These are phyloP conservation scores for Ogataea paradorogensis DNA, from an alignment of 805 yeast species.

Conservation along the genomic window DNA sequence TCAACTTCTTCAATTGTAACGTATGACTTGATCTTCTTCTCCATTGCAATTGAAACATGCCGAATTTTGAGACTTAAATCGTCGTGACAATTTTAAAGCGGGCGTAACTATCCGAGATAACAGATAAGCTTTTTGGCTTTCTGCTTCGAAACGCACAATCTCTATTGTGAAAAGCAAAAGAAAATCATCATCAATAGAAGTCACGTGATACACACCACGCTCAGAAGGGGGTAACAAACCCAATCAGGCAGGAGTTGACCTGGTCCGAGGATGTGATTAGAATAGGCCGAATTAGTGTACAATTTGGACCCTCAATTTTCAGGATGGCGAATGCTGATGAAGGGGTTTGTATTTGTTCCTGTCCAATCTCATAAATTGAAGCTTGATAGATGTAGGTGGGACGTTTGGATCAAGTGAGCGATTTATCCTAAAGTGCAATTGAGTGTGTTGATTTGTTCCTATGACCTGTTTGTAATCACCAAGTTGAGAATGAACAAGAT, in stretches of 20 bases:
- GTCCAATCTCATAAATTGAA: slow-evolving; percentile 34
- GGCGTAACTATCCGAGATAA: not conserved
- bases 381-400: slow-evolving; percentile 38
- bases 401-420: too few relatives aligned
- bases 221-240: not conserved
- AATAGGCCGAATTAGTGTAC: too few relatives aligned
- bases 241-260: not conserved
- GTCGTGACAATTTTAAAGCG: too few relatives aligned
- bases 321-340: too few relatives aligned
- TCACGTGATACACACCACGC: too few relatives aligned
- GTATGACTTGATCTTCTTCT: slow-evolving; percentile 1
- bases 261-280: too few relatives aligned
- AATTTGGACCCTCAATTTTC: too few relatives aligned
- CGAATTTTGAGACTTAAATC: too few relatives aligned
- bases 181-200: too few relatives aligned
- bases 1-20: not conserved
- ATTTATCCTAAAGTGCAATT: slow-evolving; percentile 38
- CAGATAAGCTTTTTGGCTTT: too few relatives aligned
- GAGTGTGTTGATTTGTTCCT: slow-evolving; percentile 38
- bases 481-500: slow-evolving; percentile 42
- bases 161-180: too few relatives aligned
- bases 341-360: slow-evolving; percentile 40
- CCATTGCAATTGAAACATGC: not conserved
- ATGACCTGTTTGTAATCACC: slow-evolving; percentile 34
- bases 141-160: too few relatives aligned